These are phyloP conservation scores for Borovskyia barvae DNA, from an alignment of 208 protist species.

Conservation along the genomic window DNA sequence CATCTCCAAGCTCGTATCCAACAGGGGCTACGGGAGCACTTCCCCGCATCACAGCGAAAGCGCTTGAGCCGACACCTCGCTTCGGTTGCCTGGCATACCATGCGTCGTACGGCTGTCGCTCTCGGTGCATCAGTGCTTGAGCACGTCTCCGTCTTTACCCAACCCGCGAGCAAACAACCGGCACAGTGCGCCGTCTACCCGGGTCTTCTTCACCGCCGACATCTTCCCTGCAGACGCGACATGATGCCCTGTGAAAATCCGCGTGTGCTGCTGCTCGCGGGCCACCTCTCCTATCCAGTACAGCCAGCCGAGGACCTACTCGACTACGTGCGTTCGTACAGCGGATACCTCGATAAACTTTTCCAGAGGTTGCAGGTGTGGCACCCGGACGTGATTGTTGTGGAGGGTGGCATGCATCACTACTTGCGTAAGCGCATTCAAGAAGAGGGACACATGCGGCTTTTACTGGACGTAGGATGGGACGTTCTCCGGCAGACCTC, in stretches of 20 bases:
- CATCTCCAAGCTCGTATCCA: conserved; percentile 10
- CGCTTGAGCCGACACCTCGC: conserved; percentile 14
- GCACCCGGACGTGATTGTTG: conserved; percentile 65
- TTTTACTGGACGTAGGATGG: conserved; percentile 58
- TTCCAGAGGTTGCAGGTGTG: conserved; percentile 66
- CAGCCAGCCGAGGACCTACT: conserved; percentile 34
- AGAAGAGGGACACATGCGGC: conserved; percentile 34
- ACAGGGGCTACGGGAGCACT: not conserved
- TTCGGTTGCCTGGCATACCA: conserved; percentile 16
- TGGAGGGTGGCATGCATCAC: conserved; percentile 78
- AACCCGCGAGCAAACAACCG: not conserved
- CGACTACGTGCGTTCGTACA: conserved; percentile 59
- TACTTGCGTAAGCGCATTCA: conserved; percentile 59
- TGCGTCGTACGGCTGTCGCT: conserved; percentile 18
- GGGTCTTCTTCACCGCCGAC: conserved; percentile 12
- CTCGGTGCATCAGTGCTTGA: conserved; percentile 11
- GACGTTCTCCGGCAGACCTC: conserved; percentile 40
- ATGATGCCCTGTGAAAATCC: conserved; percentile 35
- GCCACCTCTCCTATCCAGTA: conserved; percentile 45
- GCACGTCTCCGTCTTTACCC: conserved; percentile 14
- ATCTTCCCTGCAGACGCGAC: conserved; percentile 23
- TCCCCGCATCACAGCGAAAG: not conserved
- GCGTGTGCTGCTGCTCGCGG: conserved; percentile 59
- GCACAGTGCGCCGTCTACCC: conserved; percentile 24
- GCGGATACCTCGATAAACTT: conserved; percentile 65